Percentiles rank a stretch among this genome's conserved stretches.
Evolutionary conservation across 2,329 filamentous ascomycete genomes (phyloP).

Genomic region (Nannizzia gypsea): DNA sequence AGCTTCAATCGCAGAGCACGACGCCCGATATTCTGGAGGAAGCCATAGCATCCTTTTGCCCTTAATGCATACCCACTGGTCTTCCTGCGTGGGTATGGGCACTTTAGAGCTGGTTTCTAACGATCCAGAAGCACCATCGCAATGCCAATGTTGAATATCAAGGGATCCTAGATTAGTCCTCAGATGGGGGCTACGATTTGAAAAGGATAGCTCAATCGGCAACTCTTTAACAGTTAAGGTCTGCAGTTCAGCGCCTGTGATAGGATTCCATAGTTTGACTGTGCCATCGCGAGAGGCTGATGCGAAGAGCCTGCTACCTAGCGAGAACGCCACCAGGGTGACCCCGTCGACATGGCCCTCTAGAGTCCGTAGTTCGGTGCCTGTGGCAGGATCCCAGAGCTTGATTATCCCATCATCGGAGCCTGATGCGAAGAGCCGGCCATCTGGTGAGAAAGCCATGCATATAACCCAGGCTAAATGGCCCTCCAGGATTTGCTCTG

Average conservation of each 20-base stretch:
- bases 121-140: neutral
- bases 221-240: conserved; percentile 39
- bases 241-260: conserved; percentile 72
- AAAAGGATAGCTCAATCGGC: neutral
- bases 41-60: conserved; percentile 5
- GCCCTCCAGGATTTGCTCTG: conserved; percentile 59
- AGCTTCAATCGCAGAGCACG: neutral
- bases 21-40: conserved; percentile 1
- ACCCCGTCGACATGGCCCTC: neutral
- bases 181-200: neutral
- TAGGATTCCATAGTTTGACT: conserved; percentile 16
- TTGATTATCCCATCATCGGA: neutral
- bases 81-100: neutral
- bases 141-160: neutral
- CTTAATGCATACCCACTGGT: neutral
- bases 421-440: conserved; percentile 41
- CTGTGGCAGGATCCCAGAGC: conserved; percentile 7
- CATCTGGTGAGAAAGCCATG: conserved; percentile 4
- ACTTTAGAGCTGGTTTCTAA: neutral
- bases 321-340: conserved; percentile 2
- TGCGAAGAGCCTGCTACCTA: conserved; percentile 45
- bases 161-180: neutral
- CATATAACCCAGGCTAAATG: neutral
- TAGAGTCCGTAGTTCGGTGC: neutral
- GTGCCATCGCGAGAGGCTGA: conserved; percentile 48